Evolutionary conservation across 495 filamentous ascomycete genomes (phyloP).

Genomic region (Penicillium argentinense): DNA sequence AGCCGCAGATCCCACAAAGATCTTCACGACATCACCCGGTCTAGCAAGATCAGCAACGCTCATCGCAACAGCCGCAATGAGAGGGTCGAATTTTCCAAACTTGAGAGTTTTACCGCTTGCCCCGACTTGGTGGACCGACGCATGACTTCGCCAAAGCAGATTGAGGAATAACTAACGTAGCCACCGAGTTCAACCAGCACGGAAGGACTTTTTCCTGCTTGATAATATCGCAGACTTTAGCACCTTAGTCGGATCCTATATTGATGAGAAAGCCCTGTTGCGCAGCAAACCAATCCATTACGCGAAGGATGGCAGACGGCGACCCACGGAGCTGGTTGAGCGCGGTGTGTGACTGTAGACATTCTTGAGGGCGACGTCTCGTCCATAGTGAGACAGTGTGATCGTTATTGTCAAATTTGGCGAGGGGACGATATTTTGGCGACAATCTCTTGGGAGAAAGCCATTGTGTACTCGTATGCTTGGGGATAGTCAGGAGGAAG

Average conservation of each 20-base stretch:
- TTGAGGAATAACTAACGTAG: constrained; percentile 70
- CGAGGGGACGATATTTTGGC: constrained; percentile 10
- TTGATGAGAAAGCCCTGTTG: constrained; percentile 73
- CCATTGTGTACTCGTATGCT: constrained; percentile 2
- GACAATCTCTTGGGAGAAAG: constrained; percentile 2
- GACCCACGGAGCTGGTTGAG: constrained; percentile 53
- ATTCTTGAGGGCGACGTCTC: constrained; percentile 63
- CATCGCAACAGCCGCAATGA: constrained; percentile 63
- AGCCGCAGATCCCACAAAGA: constrained; percentile 56
- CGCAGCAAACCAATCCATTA: constrained; percentile 65
- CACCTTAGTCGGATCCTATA: constrained; percentile 64
- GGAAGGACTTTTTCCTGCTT: constrained; percentile 53
- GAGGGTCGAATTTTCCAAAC: constrained; percentile 64
- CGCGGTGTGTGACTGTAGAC: constrained; percentile 50
- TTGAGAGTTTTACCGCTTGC: constrained; percentile 45
- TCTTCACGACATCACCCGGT: constrained; percentile 61
- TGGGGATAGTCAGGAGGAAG: too few species aligned
- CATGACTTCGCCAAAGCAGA: constrained; percentile 64
- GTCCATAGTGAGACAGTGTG: constrained; percentile 54
- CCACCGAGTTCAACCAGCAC: constrained; percentile 66
- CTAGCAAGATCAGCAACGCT: constrained; percentile 65
- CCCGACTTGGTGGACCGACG: constrained; percentile 45
- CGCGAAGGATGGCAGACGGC: constrained; percentile 54
- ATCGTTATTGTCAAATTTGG: background rate
- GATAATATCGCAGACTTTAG: constrained; percentile 58